A percentile compares a stretch with the other conserved stretches of the same genome.
Evolutionary conservation across 495 filamentous ascomycete species (phyloP).

Genomic region (Talaromyces proteolyticus): DNA sequence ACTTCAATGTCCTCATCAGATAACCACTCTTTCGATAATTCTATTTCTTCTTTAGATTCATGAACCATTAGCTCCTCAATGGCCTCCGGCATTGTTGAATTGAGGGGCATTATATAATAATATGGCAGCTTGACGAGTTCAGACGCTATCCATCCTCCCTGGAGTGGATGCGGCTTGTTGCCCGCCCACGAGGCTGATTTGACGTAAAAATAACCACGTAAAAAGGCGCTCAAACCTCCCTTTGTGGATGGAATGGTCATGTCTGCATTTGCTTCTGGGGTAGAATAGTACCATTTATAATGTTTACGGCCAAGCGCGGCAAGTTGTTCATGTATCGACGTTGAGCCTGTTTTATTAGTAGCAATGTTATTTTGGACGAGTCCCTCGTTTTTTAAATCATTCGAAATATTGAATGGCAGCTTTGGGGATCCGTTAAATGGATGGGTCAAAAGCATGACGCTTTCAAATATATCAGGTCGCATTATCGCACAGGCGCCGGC

Average conservation of each 20-base stretch:
- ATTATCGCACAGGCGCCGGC: slow-evolving; percentile 55
- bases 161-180: slow-evolving; percentile 48
- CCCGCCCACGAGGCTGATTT: slow-evolving; percentile 56
- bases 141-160: slow-evolving; percentile 43
- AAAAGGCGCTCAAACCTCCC: slow-evolving; percentile 49
- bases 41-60: slow-evolving; percentile 26
- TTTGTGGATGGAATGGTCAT: slow-evolving; percentile 46
- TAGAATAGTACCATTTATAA: slow-evolving; percentile 68
- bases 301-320: slow-evolving; percentile 52
- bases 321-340: slow-evolving; percentile 51
- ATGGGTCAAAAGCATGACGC: slow-evolving; percentile 49
- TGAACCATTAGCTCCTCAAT: slow-evolving; percentile 46
- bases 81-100: slow-evolving; percentile 50
- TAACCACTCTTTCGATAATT: slow-evolving; percentile 41
- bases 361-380: slow-evolving; percentile 16
- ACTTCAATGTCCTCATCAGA: slow-evolving; percentile 49
- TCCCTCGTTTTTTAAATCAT: slow-evolving; percentile 6
- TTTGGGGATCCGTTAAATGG: slow-evolving; percentile 46
- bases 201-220: slow-evolving; percentile 63
- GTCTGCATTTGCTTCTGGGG: slow-evolving; percentile 44
- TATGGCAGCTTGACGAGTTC: slow-evolving; percentile 54
- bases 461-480: slow-evolving; percentile 58
- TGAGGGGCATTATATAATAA: slow-evolving; percentile 63
- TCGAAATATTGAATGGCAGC: slow-evolving; percentile 46
- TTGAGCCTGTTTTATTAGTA: slow-evolving; percentile 11